Evolutionary conservation across 2,329 filamentous ascomycete species (phyloP).

Genomic region (Aspergillus phoenicis): DNA sequence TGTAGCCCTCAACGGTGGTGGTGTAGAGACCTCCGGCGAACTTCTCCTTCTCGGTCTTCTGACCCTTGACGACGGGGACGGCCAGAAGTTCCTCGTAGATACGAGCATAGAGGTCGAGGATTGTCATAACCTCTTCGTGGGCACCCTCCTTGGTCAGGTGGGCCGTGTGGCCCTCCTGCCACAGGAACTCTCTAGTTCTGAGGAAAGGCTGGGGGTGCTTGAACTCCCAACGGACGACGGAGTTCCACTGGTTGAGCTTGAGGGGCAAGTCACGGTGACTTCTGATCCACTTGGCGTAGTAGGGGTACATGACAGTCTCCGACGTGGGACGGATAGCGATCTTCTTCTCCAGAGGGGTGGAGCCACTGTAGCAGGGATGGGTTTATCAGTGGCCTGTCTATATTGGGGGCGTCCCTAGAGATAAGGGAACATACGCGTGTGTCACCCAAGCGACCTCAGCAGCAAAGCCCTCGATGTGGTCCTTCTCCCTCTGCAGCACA

Average conservation of each 20-base stretch:
- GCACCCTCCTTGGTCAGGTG: conserved; percentile 83
- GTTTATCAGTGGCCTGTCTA: conserved; percentile 24
- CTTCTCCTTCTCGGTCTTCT: conserved; percentile 97
- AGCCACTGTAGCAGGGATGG: conserved; percentile 62
- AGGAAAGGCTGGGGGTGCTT: conserved; percentile 88
- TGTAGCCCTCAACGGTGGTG: conserved; percentile 95
- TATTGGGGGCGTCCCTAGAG: background rate
- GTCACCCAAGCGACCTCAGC: conserved; percentile 63
- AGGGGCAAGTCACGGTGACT: conserved; percentile 93
- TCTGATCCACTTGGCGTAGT: conserved; percentile 96
- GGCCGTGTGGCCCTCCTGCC: conserved; percentile 96
- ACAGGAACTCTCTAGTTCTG: conserved; percentile 90
- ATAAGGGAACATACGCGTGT: conserved; percentile 44
- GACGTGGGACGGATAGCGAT: conserved; percentile 70
- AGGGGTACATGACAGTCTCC: conserved; percentile 88
- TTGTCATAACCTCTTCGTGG: conserved; percentile 83
- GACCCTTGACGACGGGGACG: conserved; percentile 88
- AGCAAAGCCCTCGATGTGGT: conserved; percentile 98
- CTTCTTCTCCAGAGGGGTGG: conserved; percentile 84
- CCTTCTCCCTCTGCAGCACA: conserved; percentile 83
- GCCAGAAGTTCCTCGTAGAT: conserved; percentile 94
- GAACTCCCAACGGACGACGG: conserved; percentile 92
- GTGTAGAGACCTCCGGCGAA: conserved; percentile 97
- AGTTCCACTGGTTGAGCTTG: conserved; percentile 98
- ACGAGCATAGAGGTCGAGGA: conserved; percentile 87